A percentile compares a stretch with the other conserved stretches of the same genome.
phyloP scores from a whole-genome alignment of 2,329 filamentous ascomycete species.

The Fusarium haematococcum region DNA sequence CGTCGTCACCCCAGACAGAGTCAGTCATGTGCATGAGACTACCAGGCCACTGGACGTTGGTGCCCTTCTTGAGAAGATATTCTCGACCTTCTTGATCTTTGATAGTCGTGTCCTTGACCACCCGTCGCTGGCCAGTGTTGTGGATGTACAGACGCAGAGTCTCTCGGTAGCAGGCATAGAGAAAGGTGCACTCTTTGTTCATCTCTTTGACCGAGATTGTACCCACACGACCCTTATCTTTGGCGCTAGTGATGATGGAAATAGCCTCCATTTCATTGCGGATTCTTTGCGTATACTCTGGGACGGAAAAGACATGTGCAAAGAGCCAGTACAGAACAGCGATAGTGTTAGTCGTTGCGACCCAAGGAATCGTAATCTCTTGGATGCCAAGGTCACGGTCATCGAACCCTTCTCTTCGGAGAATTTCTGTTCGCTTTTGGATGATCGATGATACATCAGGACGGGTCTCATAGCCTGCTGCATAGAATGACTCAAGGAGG shows the following conservation, averaged over 20 bases:
- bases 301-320: conserved; percentile 7
- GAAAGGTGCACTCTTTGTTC: conserved; percentile 2
- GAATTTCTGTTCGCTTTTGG: not conserved
- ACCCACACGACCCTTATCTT: not conserved
- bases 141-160: conserved; percentile 2
- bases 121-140: conserved; percentile 2
- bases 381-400: not conserved
- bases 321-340: conserved; percentile 20
- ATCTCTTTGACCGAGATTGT: not conserved
- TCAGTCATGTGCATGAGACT: conserved; percentile 3
- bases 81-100: conserved; percentile 1
- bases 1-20: conserved; percentile 8
- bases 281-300: not conserved
- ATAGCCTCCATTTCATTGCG: conserved; percentile 7
- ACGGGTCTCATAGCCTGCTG: not conserved
- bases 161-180: conserved; percentile 15
- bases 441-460: conserved; percentile 11
- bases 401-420: not conserved
- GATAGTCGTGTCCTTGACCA: conserved; percentile 2
- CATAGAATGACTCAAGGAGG: not conserved
- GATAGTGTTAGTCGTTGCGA: conserved; percentile 13
- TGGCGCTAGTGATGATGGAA: not conserved
- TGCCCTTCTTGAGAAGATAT: conserved; percentile 17
- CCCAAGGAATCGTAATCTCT: conserved; percentile 13
- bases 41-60: conserved; percentile 11